phyloP scores from a whole-genome alignment of 352 stramenopile genomes.

The Globisporangium polare region DNA sequence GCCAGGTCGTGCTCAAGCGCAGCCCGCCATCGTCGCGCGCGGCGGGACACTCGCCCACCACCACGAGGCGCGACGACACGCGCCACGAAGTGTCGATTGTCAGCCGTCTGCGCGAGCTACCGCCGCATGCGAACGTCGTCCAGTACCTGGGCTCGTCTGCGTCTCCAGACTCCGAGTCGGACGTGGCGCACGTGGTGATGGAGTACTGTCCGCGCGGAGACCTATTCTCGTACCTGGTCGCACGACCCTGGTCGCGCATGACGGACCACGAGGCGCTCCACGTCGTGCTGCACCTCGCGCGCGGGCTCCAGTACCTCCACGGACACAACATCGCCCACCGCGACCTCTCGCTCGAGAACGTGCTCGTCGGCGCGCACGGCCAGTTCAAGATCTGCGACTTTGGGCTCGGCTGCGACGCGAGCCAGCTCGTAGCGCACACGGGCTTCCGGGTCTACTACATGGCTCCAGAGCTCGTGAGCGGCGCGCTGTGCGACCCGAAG shows the following conservation, averaged over 20 bases:
- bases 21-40: not conserved
- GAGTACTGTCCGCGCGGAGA: too few species aligned
- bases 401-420: constrained; percentile 28
- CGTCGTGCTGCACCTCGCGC: not conserved
- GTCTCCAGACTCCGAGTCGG: too few species aligned
- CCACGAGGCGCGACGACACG: too few species aligned
- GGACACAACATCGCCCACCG: constrained; percentile 29
- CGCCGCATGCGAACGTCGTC: too few species aligned
- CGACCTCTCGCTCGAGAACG: constrained; percentile 56
- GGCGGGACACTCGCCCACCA: too few species aligned
- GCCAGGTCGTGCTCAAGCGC: not conserved
- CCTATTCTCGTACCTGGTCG: too few species aligned
- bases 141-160: too few species aligned
- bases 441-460: constrained; percentile 4
- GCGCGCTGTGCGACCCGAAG: constrained; percentile 30
- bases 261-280: too few species aligned
- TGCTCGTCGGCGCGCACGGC: constrained; percentile 33
- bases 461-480: not conserved
- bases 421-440: not conserved
- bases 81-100: too few species aligned
- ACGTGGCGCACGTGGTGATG: too few species aligned
- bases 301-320: constrained; percentile 11
- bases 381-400: constrained; percentile 52
- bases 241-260: too few species aligned
- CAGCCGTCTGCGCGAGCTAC: too few species aligned